phyloP scores from a whole-genome alignment of 345 rosid genomes.

The Sonneratia alba region DNA sequence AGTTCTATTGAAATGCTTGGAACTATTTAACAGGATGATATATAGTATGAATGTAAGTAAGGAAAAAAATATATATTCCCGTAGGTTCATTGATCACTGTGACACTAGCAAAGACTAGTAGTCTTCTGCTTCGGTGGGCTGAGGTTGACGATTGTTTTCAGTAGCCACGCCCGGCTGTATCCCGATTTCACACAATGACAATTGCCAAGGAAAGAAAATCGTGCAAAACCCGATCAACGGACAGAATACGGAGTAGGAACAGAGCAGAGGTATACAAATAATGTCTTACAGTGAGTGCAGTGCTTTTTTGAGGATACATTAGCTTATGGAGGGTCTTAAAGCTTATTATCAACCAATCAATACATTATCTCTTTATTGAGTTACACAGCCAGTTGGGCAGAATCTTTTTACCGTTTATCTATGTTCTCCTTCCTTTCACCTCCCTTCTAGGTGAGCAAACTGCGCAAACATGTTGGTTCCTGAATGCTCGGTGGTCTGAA shows the following conservation, averaged over 20 bases:
- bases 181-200: too few relatives aligned
- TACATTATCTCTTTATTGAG: neutral
- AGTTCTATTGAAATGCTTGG: too few relatives aligned
- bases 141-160: constrained; percentile 6
- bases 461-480: neutral
- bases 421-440: neutral
- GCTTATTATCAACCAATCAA: neutral
- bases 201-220: neutral
- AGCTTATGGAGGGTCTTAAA: neutral
- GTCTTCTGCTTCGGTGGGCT: constrained; percentile 39
- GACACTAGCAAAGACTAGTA: too few relatives aligned
- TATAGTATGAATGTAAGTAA: too few relatives aligned
- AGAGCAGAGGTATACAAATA: too few relatives aligned
- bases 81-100: too few relatives aligned
- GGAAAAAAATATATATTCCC: too few relatives aligned
- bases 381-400: neutral
- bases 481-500: constrained; percentile 2
- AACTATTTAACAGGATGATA: too few relatives aligned
- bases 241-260: neutral
- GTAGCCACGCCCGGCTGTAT: constrained; percentile 59
- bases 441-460: constrained; percentile 1
- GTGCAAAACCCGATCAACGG: neutral
- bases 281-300: neutral
- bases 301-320: neutral
- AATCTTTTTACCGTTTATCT: neutral